Percentiles rank a stretch among this genome's conserved stretches.
These are phyloP conservation scores for Boletus reticulatus DNA, from an alignment of 768 basidiomycete species.

Conservation along the genomic window DNA sequence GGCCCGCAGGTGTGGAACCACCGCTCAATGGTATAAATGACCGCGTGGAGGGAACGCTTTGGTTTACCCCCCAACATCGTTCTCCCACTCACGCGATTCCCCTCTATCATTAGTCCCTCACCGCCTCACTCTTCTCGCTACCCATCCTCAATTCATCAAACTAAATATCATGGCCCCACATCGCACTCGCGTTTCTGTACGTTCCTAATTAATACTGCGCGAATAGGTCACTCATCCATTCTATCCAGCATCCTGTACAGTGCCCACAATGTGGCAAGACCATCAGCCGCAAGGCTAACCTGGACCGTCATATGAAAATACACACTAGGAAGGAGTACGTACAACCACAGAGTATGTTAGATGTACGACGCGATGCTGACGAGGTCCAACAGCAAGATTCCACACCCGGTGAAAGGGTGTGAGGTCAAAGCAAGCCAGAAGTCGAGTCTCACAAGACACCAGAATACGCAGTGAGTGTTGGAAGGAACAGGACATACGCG, in stretches of 20 bases:
- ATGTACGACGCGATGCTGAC: not conserved
- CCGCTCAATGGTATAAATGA: slow-evolving; percentile 19
- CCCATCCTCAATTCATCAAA: not conserved
- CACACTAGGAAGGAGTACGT: slow-evolving; percentile 28
- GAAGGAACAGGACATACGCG: not conserved
- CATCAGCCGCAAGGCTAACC: slow-evolving; percentile 25
- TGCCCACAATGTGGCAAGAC: slow-evolving; percentile 16
- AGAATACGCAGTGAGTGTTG: slow-evolving; percentile 30
- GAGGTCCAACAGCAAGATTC: slow-evolving; percentile 18
- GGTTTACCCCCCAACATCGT: not conserved
- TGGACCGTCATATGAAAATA: slow-evolving; percentile 26
- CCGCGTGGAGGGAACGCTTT: not conserved
- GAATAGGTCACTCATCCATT: not conserved
- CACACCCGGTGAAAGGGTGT: slow-evolving; percentile 22
- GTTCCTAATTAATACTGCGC: not conserved
- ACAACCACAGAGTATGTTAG: not conserved
- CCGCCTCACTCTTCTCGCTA: not conserved
- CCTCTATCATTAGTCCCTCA: not conserved
- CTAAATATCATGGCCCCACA: not conserved
- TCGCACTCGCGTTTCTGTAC: slow-evolving; percentile 1
- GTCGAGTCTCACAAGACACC: slow-evolving; percentile 28
- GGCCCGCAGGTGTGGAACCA: slow-evolving; percentile 12
- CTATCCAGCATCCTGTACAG: not conserved
- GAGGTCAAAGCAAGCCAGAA: slow-evolving; percentile 23
- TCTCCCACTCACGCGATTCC: not conserved